Conservation (phyloP, 495 filamentous ascomycete genomes). For the Filosporella fistucella region DNA sequence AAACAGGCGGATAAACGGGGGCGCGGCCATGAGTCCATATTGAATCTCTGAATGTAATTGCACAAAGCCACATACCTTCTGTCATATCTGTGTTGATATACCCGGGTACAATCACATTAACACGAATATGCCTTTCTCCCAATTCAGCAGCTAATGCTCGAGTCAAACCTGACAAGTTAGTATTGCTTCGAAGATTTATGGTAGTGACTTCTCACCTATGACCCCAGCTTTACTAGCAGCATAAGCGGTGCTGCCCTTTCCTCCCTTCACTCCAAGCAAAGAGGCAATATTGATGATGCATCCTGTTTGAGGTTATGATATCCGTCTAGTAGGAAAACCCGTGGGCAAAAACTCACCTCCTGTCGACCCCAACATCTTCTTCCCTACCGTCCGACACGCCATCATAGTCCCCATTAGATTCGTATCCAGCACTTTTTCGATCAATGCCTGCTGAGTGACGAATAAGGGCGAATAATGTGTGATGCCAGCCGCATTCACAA, state of each 20-base stretch:
- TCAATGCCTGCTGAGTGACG: conserved; percentile 29
- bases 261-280: conserved; percentile 59
- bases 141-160: conserved; percentile 64
- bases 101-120: conserved; percentile 79
- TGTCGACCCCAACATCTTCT: conserved; percentile 39
- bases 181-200: neutral
- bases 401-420: conserved; percentile 72
- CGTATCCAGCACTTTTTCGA: conserved; percentile 51
- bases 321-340: neutral
- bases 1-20: too few relatives aligned
- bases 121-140: conserved; percentile 52
- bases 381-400: conserved; percentile 53
- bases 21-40: neutral
- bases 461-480: conserved; percentile 55
- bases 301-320: conserved; percentile 20
- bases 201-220: conserved; percentile 40
- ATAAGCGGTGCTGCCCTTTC: conserved; percentile 64
- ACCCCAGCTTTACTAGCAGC: conserved; percentile 78
- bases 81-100: conserved; percentile 81
- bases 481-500: conserved; percentile 75
- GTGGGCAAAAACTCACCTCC: conserved; percentile 24
- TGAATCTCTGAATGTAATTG: neutral
- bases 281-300: conserved; percentile 82
- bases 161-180: conserved; percentile 49
- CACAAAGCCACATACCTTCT: conserved; percentile 42